Evolutionary conservation across 75 land plant genomes (phyloP), one percentile per base, ranked within the genome.

Genomic region (Pseudotsuga menziesii): DNA sequence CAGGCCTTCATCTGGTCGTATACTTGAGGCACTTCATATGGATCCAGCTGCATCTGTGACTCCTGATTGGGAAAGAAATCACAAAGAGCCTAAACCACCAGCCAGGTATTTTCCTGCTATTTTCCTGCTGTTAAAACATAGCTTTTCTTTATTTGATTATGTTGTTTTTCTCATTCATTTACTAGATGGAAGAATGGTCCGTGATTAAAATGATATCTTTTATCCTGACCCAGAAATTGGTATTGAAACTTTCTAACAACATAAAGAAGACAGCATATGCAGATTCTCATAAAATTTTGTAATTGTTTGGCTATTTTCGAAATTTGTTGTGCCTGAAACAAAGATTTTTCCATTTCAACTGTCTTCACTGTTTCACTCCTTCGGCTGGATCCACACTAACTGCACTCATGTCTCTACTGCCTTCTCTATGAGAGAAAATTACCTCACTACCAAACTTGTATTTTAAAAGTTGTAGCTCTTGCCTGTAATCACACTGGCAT

Each of bases 21-120:
- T 97, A 41, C 98, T 97, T 77, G 99, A 97, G 81, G 99, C 99
- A 35, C 76, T 97, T 22, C 99, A 95, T 88, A 80, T 84, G 77
- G 99, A 97, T 78, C 99, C 99, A 60, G 99, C 99, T 35, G 93
- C 98, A 73, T 78, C 87, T 72, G 91, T 90, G 19, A 78, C 88
- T 2, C 66, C 88, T 61, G 95, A 92, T 15, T 80, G 91, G 79
- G 97, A 92, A 57, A 87, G 85, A 32, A 84, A 56, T 35, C 57
- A 61, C 5, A 93, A 86, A 82, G 78, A 85, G 61, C 17, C 61
- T 26, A 91, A 87, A 59, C 83, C 82, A 75, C 29, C 86, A n/a
- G 74, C 78, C 27, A 86, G 91, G 91, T 89, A 85, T 9, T 9
- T 48, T 48, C 2, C 54, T 9, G 9, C 11, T 89, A 85, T 9